Evolutionary conservation across 257 asterid genomes (phyloP), one percentile per base, ranked within the genome.

Genomic region (Ilex aquifolium): DNA sequence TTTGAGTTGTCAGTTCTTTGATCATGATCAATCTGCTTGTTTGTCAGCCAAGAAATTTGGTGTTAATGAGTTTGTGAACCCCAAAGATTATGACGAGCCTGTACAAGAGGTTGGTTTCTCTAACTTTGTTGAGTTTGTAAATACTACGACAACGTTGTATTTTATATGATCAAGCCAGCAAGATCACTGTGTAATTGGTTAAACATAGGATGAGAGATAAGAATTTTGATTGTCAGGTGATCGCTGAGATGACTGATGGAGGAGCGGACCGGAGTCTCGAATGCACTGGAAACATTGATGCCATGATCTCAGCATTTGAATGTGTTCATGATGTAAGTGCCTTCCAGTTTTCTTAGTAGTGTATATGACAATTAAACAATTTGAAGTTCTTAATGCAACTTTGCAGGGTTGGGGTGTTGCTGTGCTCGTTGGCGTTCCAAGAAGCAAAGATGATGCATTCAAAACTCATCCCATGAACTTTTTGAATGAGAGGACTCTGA

Each of bases 331-430:
- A 36, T 36, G 42, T 36, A 7, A 36, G 42, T 36, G 42, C 42
- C 42, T 36, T 36, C 42, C 42, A 36, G 8, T 36, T 7, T 1
- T 21, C 42, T 36, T 4, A 1, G 42, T 36, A 36, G 42, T 36
- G 8, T 36, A 36, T 1, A 7, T 36, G 5, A 4, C 42, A 7
- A 36, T 1, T 1, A 36, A 4, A 36, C 8, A 36, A 36, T 36
- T 36, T 36, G 5, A 5, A 36, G 42, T 36, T 36, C 42, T 36
- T 36, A 36, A 36, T 36, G 8, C 42, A 4, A 4, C 42, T 36
- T 36, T 49, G 54, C 16, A 49, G 54, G 54, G 54, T 49, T 49
- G 54, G 54, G 54, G 54, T 49, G 54, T 49, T 49, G 54, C 54
- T 49, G 54, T 49, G 54, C 54, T 49, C 4, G 54, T 49, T 6